A percentile compares a stretch with the other conserved stretches of the same genome.
Evolutionary conservation across 768 basidiomycete species (phyloP).

Genomic region (Boletus sp.): DNA sequence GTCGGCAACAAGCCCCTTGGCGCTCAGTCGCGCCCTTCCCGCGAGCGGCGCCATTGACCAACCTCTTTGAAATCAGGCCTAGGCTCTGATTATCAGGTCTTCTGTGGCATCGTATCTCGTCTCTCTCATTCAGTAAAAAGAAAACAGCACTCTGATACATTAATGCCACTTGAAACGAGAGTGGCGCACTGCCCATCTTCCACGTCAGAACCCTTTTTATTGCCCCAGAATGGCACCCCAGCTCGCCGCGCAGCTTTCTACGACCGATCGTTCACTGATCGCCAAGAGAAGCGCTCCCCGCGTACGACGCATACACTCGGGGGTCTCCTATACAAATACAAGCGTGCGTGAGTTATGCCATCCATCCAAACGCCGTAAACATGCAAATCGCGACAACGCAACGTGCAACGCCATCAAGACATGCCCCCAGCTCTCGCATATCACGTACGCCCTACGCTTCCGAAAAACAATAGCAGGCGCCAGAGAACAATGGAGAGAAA

Average conservation of each 20-base stretch:
- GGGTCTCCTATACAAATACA: slow-evolving; percentile 33
- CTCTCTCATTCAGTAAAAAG: neutral
- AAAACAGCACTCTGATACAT: too few relatives aligned
- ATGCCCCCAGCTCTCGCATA: neutral
- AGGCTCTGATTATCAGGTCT: neutral
- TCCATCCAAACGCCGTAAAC: neutral
- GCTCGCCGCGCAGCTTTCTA: slow-evolving; percentile 47
- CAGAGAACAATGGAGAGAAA: slow-evolving; percentile 9
- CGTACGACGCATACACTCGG: slow-evolving; percentile 37
- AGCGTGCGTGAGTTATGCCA: slow-evolving; percentile 8
- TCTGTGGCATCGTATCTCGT: neutral
- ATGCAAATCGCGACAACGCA: slow-evolving; percentile 2
- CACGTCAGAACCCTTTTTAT: neutral
- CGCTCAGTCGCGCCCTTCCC: too few relatives aligned
- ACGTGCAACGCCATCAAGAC: slow-evolving; percentile 1
- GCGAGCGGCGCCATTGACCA: too few relatives aligned
- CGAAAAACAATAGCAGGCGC: slow-evolving; percentile 14
- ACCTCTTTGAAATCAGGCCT: neutral
- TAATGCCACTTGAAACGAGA: too few relatives aligned
- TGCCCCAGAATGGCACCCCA: slow-evolving; percentile 36
- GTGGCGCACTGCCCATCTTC: too few relatives aligned
- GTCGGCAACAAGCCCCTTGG: too few relatives aligned
- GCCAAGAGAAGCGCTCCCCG: slow-evolving; percentile 44
- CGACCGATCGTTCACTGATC: slow-evolving; percentile 48
- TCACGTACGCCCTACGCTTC: slow-evolving; percentile 6